These are phyloP conservation scores for Paspalum notatum DNA, from an alignment of 176 grass and related monocot species.

Conservation along the genomic window DNA sequence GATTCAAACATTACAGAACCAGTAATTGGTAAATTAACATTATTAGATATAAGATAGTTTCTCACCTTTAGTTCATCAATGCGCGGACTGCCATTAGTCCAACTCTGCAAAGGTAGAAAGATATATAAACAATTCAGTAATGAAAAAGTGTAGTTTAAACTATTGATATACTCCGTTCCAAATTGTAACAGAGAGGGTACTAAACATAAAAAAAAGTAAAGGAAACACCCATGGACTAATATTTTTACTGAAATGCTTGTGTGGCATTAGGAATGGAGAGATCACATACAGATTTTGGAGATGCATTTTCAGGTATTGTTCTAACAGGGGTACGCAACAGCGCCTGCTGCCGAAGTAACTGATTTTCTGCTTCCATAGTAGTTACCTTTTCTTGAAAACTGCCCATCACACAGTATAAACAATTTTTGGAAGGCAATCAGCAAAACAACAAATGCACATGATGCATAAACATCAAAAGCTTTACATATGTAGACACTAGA, in stretches of 20 bases:
- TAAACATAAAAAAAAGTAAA: conserved; percentile 17
- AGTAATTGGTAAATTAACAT: conserved; percentile 36
- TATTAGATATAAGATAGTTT: conserved; percentile 36
- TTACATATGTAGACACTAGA: conserved; percentile 35
- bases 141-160: conserved; percentile 7
- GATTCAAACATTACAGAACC: conserved; percentile 46
- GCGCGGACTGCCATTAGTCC: conserved; percentile 52
- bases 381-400: conserved; percentile 91
- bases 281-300: conserved; percentile 74
- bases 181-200: too few relatives aligned
- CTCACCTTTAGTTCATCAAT: conserved; percentile 65
- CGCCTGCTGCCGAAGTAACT: conserved; percentile 76
- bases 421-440: conserved; percentile 23
- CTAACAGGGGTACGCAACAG: conserved; percentile 53
- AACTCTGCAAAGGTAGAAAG: conserved; percentile 62
- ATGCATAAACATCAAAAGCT: conserved; percentile 12
- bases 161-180: neutral
- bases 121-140: conserved; percentile 34
- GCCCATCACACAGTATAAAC: conserved; percentile 4
- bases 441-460: conserved; percentile 14
- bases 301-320: conserved; percentile 50
- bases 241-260: conserved; percentile 5
- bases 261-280: conserved; percentile 8
- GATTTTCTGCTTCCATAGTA: conserved; percentile 93
- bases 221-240: conserved; percentile 13